phyloP scores from a whole-genome alignment of 768 basidiomycete species.

The Coprinopsis sp. region DNA sequence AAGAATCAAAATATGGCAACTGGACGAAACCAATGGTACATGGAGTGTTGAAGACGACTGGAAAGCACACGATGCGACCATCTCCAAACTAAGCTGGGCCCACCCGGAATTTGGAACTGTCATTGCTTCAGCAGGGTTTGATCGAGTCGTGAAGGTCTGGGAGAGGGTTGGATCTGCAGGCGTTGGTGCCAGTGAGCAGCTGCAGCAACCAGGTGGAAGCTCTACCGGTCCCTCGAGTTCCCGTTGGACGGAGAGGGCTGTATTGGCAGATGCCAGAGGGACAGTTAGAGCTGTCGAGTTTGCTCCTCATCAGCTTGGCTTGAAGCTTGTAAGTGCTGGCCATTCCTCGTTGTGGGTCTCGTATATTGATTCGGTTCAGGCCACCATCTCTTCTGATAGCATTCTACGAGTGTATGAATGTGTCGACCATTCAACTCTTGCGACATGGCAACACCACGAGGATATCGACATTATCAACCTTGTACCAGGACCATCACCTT shows the following conservation, averaged over 20 bases:
- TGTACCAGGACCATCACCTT: slow-evolving; percentile 39
- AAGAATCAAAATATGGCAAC: slow-evolving; percentile 83
- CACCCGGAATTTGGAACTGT: slow-evolving; percentile 90
- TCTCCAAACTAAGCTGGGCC: slow-evolving; percentile 83
- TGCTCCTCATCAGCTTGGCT: slow-evolving; percentile 78
- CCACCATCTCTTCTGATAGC: slow-evolving; percentile 85
- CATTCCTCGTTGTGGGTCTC: not conserved
- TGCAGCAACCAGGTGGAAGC: slow-evolving; percentile 23
- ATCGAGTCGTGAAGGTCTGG: slow-evolving; percentile 92
- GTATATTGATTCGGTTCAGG: slow-evolving; percentile 40
- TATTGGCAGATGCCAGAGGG: slow-evolving; percentile 79
- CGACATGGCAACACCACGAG: slow-evolving; percentile 71
- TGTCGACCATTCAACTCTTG: slow-evolving; percentile 66
- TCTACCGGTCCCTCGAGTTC: slow-evolving; percentile 29
- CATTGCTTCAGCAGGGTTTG: slow-evolving; percentile 83
- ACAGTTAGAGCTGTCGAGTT: slow-evolving; percentile 86
- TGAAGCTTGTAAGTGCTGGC: slow-evolving; percentile 66
- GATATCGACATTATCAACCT: slow-evolving; percentile 70
- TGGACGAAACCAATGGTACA: slow-evolving; percentile 65
- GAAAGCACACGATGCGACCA: slow-evolving; percentile 96
- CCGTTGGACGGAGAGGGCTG: slow-evolving; percentile 71
- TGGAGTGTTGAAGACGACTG: slow-evolving; percentile 87
- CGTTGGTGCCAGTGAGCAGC: slow-evolving; percentile 22
- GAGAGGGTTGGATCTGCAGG: slow-evolving; percentile 47
- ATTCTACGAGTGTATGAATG: slow-evolving; percentile 88